Evolutionary conservation across 75 land plant genomes (phyloP).

Genomic region (Pinus albicaulis): DNA sequence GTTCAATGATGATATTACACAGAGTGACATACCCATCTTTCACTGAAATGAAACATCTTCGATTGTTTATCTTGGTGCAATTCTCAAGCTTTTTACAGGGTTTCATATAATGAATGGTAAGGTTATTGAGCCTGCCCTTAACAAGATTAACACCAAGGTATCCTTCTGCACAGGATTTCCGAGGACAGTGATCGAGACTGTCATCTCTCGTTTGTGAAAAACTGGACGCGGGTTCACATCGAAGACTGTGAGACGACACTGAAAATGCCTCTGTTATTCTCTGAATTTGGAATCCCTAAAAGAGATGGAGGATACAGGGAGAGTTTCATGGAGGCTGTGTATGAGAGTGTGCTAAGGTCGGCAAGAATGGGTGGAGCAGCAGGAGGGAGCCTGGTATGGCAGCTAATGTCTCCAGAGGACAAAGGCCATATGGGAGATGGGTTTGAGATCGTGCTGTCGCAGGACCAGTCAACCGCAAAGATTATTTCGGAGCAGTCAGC

Average conservation of each 20-base stretch:
- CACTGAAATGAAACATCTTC: constrained; percentile 43
- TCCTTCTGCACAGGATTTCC: too few relatives aligned
- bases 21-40: background rate
- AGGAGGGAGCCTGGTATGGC: constrained; percentile 90
- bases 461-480: too few relatives aligned
- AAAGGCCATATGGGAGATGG: constrained; percentile 80
- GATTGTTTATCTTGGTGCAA: too few relatives aligned
- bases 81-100: too few relatives aligned
- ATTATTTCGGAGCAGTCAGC: too few relatives aligned
- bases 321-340: constrained; percentile 35
- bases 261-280: constrained; percentile 74
- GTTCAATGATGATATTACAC: background rate
- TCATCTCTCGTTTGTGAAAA: background rate
- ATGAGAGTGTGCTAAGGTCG: constrained; percentile 45
- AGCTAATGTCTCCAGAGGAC: constrained; percentile 65
- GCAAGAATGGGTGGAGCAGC: constrained; percentile 64
- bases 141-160: too few relatives aligned
- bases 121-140: too few relatives aligned
- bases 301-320: constrained; percentile 57
- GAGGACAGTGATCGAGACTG: too few relatives aligned
- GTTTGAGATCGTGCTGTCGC: constrained; percentile 45
- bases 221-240: constrained; percentile 78
- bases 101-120: too few relatives aligned
- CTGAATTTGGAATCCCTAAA: constrained; percentile 76
- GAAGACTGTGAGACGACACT: constrained; percentile 60